Evolutionary conservation across 1,139 yeast species (phyloP), one percentile per base, ranked within the genome.

Genomic region (Hanseniaspora sp.): DNA sequence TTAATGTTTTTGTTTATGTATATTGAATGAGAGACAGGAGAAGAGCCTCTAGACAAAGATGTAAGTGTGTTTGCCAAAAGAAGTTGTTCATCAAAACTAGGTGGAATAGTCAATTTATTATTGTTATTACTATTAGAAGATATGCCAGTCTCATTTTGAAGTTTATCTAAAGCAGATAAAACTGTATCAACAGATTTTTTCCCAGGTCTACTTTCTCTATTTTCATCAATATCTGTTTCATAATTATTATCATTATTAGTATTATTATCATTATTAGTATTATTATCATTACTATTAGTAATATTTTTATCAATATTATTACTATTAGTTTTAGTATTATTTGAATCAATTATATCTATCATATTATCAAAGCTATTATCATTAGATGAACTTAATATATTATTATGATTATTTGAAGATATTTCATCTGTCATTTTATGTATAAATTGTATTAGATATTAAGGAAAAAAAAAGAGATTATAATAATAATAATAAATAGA

Each of bases 401-500:
- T 48, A 34, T 42, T 56, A 7, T 5, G 13, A 34, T 40, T 59
- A 12, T 62, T 57, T 31, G 33, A 30, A 33, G 34, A 11, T 18
- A 31, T 17, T 43, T 42, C 38, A 35, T 51, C 38, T 5, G 17
- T 34, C 39, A 30, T 37, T 34, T 33, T 42, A 30, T 49, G 8
- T 23, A 23, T 23, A 23, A 23, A 2, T 23, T 23, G 23, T 23
- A 23, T 23, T 23, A 23, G 23, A 23, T 23, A 23, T 23, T 23
- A 23, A 23, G 4, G 23, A 23, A 23, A 23, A 4, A 23, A 4
- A 23, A 4, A 23, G 2, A 23, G 2, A 23, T 23, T 23, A 23
- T 23, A 4, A 23, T 23, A 23, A 4, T 23, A 4, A 23, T 23
- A 23, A 4, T 23, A 23, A 23, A 23, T 23, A 23, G 23, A 23